A percentile compares a stretch with the other conserved stretches of the same genome.
Conservation (phyloP, 2,329 filamentous ascomycete species). For the Aspergillus pseudoglaucus region DNA sequence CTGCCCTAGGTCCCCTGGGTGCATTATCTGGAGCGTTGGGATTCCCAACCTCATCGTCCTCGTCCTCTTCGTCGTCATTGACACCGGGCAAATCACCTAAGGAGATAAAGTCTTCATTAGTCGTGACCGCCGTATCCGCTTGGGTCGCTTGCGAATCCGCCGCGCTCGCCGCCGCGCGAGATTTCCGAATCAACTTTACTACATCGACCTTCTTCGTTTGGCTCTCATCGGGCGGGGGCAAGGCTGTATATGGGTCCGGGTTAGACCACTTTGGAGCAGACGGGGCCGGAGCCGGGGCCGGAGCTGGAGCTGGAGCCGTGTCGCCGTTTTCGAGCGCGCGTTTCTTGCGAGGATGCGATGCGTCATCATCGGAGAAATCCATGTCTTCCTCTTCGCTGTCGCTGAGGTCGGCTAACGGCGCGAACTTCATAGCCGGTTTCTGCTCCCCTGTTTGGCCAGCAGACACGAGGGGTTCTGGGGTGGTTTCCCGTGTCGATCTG, state of each 20-base stretch:
- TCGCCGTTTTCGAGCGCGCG: constrained; percentile 21
- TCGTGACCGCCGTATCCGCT: constrained; percentile 47
- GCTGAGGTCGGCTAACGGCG: constrained; percentile 32
- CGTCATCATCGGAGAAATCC: constrained; percentile 35
- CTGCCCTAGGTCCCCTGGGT: constrained; percentile 29
- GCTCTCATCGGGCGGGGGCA: constrained; percentile 71
- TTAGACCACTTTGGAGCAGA: constrained; percentile 80
- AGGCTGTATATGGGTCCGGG: constrained; percentile 82
- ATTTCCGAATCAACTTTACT: constrained; percentile 85
- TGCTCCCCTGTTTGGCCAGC: constrained; percentile 14
- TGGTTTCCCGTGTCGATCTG: constrained; percentile 26
- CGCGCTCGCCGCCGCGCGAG: constrained; percentile 56
- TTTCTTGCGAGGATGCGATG: constrained; percentile 33
- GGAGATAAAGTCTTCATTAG: constrained; percentile 80
- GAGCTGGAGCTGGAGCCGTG: constrained; percentile 11
- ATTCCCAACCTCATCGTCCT: constrained; percentile 21
- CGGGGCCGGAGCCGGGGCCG: constrained; percentile 16
- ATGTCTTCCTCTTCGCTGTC: constrained; percentile 43
- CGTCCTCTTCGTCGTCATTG: constrained; percentile 38
- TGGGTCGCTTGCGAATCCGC: constrained; percentile 38
- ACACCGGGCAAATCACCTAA: constrained; percentile 53
- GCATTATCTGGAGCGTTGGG: constrained; percentile 28
- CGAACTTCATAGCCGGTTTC: constrained; percentile 29
- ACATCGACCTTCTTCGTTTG: constrained; percentile 75
- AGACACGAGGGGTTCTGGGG: constrained; percentile 28